Percentiles rank a stretch among this genome's conserved stretches.
These are phyloP conservation scores for Tolypocladium paradoxum DNA, from an alignment of 2,329 filamentous ascomycete genomes.

Conservation along the genomic window DNA sequence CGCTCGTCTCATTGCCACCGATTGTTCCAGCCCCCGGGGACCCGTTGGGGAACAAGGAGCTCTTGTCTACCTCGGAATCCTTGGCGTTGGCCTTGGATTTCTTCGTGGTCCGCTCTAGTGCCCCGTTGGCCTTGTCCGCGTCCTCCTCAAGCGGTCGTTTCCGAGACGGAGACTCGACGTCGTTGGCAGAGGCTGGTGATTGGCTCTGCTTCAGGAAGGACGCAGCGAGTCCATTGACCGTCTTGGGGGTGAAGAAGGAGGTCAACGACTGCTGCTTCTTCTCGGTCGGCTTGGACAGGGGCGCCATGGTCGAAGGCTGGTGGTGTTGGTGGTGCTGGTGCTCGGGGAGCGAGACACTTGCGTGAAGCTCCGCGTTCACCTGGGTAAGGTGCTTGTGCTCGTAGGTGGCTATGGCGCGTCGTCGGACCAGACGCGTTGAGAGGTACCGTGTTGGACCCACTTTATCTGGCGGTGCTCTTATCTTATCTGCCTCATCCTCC, in stretches of 20 bases:
- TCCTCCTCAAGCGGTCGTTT: slow-evolving; percentile 45
- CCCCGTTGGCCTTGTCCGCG: slow-evolving; percentile 31
- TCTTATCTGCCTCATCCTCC: neutral
- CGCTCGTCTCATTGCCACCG: neutral
- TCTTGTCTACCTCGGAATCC: slow-evolving; percentile 23
- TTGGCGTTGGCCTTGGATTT: slow-evolving; percentile 26
- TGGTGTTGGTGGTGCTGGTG: neutral
- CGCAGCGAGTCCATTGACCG: slow-evolving; percentile 34
- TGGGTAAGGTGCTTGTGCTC: no score
- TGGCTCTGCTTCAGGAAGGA: slow-evolving; percentile 21
- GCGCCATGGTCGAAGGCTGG: neutral
- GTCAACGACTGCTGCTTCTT: slow-evolving; percentile 77
- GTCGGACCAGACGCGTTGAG: neutral
- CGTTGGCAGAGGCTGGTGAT: slow-evolving; percentile 14
- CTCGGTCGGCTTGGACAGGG: slow-evolving; percentile 21
- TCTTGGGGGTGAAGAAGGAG: slow-evolving; percentile 67
- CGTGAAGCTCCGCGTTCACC: no score
- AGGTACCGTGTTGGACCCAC: neutral
- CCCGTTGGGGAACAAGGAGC: slow-evolving; percentile 20
- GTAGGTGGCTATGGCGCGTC: no score
- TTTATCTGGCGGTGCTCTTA: neutral
- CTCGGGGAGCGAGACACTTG: neutral
- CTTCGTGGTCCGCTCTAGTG: slow-evolving; percentile 29
- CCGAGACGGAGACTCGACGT: slow-evolving; percentile 19
- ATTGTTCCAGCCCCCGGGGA: neutral